A percentile compares a stretch with the other conserved stretches of the same genome.
Evolutionary conservation across 1,284 basidiomycete genomes (phyloP).

Genomic region (Testicularia cyperi): DNA sequence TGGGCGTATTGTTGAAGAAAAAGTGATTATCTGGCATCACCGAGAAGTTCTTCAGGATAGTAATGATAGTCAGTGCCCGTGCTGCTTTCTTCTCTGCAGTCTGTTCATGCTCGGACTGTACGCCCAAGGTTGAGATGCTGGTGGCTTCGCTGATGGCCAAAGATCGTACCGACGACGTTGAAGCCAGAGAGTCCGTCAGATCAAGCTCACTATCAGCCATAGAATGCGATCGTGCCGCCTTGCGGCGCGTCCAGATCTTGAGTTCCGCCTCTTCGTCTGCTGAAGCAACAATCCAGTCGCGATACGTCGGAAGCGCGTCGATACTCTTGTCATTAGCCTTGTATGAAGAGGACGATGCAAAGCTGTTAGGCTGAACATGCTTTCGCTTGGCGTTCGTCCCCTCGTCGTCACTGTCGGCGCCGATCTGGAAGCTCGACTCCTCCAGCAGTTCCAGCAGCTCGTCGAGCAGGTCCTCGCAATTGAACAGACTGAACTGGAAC

Average conservation of each 20-base stretch:
- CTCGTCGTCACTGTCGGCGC: constrained; percentile 63
- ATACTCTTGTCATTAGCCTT: constrained; percentile 4
- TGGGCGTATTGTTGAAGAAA: constrained; percentile 70
- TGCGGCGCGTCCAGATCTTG: constrained; percentile 36
- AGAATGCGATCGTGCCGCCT: constrained; percentile 15
- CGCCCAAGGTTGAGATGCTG: constrained; percentile 25
- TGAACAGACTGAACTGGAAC: constrained; percentile 69
- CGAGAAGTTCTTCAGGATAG: constrained; percentile 84
- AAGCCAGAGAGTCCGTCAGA: constrained; percentile 5
- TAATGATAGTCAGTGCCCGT: constrained; percentile 72
- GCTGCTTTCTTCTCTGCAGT: constrained; percentile 63
- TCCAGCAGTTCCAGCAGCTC: constrained; percentile 84
- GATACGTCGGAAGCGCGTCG: constrained; percentile 30
- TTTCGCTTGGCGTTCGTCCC: constrained; percentile 19
- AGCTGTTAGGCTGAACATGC: not conserved
- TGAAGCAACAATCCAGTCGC: constrained; percentile 48
- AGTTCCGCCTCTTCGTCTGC: constrained; percentile 51
- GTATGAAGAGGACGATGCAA: too few species aligned
- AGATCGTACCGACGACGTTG: constrained; percentile 3
- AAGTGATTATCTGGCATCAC: constrained; percentile 72
- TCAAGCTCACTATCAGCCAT: constrained; percentile 4
- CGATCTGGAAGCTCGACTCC: constrained; percentile 71
- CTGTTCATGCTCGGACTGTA: constrained; percentile 33
- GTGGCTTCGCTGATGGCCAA: constrained; percentile 7
- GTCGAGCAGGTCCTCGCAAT: constrained; percentile 79